Percentiles rank a stretch among this genome's conserved stretches.
Conservation (phyloP, 768 basidiomycete species). For the Cystofilobasidium ferigula region DNA sequence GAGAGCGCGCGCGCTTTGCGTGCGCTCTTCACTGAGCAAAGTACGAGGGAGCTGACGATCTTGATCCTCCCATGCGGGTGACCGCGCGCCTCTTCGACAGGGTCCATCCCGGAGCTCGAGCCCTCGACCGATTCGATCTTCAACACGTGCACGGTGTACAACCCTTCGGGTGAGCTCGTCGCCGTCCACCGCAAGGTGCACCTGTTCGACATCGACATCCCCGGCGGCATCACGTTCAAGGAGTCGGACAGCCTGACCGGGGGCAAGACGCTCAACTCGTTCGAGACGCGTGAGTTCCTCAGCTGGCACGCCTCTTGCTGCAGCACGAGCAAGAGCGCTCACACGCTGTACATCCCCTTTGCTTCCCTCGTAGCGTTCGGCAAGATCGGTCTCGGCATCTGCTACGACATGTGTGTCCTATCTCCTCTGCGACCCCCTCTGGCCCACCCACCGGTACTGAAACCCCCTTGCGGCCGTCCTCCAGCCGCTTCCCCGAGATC, state of each 20-base stretch:
- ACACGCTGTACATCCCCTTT: neutral
- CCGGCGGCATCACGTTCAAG: slow-evolving; percentile 37
- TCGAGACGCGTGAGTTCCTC: slow-evolving; percentile 63
- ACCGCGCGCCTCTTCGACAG: slow-evolving; percentile 40
- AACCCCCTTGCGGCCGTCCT: neutral
- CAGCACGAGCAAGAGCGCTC: neutral
- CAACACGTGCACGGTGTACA: slow-evolving; percentile 88
- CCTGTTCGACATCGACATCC: slow-evolving; percentile 92
- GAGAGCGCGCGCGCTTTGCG: neutral
- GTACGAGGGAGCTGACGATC: too few relatives aligned
- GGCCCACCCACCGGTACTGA: neutral
- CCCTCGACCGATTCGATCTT: slow-evolving; percentile 54
- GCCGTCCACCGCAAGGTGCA: slow-evolving; percentile 88
- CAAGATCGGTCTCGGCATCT: slow-evolving; percentile 83
- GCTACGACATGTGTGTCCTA: slow-evolving; percentile 43
- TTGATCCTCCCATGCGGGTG: neutral
- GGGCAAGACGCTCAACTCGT: slow-evolving; percentile 60
- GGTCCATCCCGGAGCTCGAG: slow-evolving; percentile 84
- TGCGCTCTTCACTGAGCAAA: too few relatives aligned
- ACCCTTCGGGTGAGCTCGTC: slow-evolving; percentile 68
- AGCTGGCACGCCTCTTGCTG: neutral
- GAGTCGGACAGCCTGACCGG: slow-evolving; percentile 75
- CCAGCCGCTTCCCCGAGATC: too few relatives aligned
- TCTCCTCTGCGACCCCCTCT: neutral
- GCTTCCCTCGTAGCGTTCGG: slow-evolving; percentile 66